Evolutionary conservation across 352 stramenopile species (phyloP), one percentile per base, ranked within the genome.

Genomic region (Phytophthora tubulina): DNA sequence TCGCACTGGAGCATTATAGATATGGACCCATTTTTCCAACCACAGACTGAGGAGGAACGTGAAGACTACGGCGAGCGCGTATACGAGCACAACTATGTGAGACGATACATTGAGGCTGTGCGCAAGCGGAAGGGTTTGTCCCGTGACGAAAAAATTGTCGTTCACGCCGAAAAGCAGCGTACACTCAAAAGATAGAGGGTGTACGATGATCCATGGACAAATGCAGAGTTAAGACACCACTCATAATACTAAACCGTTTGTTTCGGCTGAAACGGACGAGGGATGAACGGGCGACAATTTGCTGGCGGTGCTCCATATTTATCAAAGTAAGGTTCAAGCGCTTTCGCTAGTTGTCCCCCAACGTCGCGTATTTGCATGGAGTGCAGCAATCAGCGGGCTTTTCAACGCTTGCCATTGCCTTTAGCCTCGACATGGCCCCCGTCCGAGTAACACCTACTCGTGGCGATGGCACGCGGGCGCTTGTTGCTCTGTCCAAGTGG

Each of bases 11-110:
- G 78, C 48, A 80, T 97, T 33, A 90, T 99, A 38, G 89, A 98
- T 33, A 93, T 98, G 78, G 96, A 99, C 63, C 97, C 97, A 6
- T 99, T 99, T 76, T 99, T 98, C 85, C 96, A 98, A 67, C 96
- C 97, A 31, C 96, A 94, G 52, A 98, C 96, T 2, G 88, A 98
- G 66, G 95, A 98, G 59, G 96, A 99, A 79, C 89, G 96, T 51
- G 96, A 99, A 79, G 97, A 99, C 66, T 98, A 94, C 75, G 96
- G 96, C 41, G 96, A 99, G 79, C 83, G 83, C 36, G 77, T 96
- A 11, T 91, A 95, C 72, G 92, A 96, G 67, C 94, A 97, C 75
- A 99, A 99, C 70, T 94, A 91, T 58, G 96, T 98, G 31, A 82
- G 97, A 53, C 91, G 95, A 51, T 98, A 98, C 73, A 98, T 99